Conservation (phyloP, 2,329 filamentous ascomycete species). For the Intubia oerlemansii region DNA sequence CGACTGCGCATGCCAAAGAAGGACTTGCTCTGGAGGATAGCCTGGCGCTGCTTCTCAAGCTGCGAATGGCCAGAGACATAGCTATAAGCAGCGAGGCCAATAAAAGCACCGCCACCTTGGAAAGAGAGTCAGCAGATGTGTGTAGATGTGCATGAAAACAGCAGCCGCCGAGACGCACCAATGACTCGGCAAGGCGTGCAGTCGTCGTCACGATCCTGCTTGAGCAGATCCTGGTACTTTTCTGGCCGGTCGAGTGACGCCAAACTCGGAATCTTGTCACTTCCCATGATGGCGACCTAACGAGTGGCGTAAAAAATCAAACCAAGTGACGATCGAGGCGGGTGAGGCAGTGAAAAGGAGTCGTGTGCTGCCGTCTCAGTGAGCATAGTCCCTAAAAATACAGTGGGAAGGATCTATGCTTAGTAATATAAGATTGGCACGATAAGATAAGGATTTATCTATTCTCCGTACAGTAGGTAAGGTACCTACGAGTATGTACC, state of each 20-base stretch:
- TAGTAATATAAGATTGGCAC: too few relatives aligned
- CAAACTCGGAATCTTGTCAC: constrained; percentile 27
- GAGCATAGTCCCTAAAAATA: too few relatives aligned
- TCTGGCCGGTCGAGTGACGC: constrained; percentile 37
- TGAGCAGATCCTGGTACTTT: constrained; percentile 34
- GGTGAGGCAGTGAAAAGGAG: too few relatives aligned
- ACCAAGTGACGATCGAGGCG: too few relatives aligned
- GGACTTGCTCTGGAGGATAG: constrained; percentile 46
- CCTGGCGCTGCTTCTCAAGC: constrained; percentile 41
- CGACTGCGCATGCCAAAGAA: constrained; percentile 54
- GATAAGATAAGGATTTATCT: too few relatives aligned
- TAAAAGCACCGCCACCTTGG: constrained; percentile 58
- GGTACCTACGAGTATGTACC: too few relatives aligned
- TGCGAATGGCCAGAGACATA: constrained; percentile 56
- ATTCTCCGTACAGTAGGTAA: too few relatives aligned
- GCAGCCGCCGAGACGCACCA: constrained; percentile 27
- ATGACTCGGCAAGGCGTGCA: constrained; percentile 51
- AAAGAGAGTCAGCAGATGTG: too few relatives aligned
- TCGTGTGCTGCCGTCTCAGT: too few relatives aligned
- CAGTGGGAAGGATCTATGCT: too few relatives aligned
- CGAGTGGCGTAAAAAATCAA: too few relatives aligned
- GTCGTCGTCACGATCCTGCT: constrained; percentile 36
- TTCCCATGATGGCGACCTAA: constrained; percentile 24
- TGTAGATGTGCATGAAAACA: neutral
- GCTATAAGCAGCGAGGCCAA: constrained; percentile 56